Percentiles rank a stretch among this genome's conserved stretches.
These are phyloP conservation scores for Brettanomyces sp. DNA, from an alignment of 805 yeast species.

Conservation along the genomic window DNA sequence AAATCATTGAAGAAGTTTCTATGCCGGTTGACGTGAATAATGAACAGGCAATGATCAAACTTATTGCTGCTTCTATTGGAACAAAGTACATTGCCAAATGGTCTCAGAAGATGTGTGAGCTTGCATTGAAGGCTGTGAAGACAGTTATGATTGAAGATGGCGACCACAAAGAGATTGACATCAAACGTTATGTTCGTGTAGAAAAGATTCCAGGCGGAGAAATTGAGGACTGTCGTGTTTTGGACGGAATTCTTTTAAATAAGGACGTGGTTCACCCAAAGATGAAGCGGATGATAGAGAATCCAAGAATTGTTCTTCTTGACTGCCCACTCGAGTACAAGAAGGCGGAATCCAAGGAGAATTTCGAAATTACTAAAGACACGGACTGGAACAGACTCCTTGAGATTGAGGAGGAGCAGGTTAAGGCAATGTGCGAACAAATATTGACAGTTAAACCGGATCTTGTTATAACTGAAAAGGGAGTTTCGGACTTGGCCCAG, in stretches of 20 bases:
- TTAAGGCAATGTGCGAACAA: constrained; percentile 75
- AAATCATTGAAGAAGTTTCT: constrained; percentile 75
- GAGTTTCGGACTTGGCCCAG: constrained; percentile 96
- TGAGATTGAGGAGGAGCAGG: constrained; percentile 97
- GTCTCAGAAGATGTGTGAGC: constrained; percentile 83
- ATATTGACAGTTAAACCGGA: constrained; percentile 82
- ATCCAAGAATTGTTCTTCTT: constrained; percentile 79
- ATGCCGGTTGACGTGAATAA: constrained; percentile 75
- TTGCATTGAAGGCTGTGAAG: constrained; percentile 81
- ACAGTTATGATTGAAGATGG: constrained; percentile 63
- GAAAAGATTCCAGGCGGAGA: constrained; percentile 99
- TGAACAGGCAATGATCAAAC: constrained; percentile 77
- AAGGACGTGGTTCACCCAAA: constrained; percentile 99
- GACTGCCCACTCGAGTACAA: constrained; percentile 98
- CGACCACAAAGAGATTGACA: constrained; percentile 73
- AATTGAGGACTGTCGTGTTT: constrained; percentile 76
- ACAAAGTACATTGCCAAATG: constrained; percentile 89
- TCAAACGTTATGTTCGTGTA: constrained; percentile 83
- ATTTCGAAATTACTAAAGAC: constrained; percentile 92
- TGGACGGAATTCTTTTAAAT: constrained; percentile 87
- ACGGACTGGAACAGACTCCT: constrained; percentile 92
- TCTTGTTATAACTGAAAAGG: constrained; percentile 94
- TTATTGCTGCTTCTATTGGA: constrained; percentile 88
- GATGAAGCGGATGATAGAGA: constrained; percentile 82
- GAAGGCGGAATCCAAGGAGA: constrained; percentile 98